These are phyloP conservation scores for Suillus paluster DNA, from an alignment of 768 basidiomycete species.

Conservation along the genomic window DNA sequence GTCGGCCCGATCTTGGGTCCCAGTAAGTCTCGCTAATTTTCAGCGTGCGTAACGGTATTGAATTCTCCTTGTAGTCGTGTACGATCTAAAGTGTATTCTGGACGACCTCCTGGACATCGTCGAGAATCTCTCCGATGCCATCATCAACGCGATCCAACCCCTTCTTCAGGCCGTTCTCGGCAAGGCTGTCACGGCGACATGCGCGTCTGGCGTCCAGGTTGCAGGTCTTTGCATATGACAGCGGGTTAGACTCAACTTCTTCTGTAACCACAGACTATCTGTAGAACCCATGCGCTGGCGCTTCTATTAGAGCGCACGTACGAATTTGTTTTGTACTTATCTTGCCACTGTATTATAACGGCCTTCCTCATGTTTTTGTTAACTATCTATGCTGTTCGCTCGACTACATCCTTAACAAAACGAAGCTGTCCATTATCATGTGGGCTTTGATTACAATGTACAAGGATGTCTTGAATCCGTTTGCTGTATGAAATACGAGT, in stretches of 20 bases:
- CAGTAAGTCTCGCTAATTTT: constrained; percentile 43
- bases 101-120: constrained; percentile 52
- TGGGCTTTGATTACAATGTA: neutral
- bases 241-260: constrained; percentile 32
- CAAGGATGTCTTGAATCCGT: neutral
- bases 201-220: constrained; percentile 25
- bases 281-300: constrained; percentile 29
- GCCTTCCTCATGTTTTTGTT: constrained; percentile 3
- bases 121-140: constrained; percentile 54
- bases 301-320: constrained; percentile 17
- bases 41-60: constrained; percentile 6
- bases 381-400: constrained; percentile 3
- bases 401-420: neutral
- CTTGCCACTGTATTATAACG: constrained; percentile 32
- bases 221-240: constrained; percentile 22
- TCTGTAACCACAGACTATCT: constrained; percentile 32
- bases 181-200: constrained; percentile 24
- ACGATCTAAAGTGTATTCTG: constrained; percentile 63
- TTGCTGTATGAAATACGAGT: neutral
- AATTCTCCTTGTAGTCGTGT: constrained; percentile 47
- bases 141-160: constrained; percentile 47
- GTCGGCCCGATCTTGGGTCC: constrained; percentile 58
- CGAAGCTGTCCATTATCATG: neutral
- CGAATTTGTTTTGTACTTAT: constrained; percentile 35
- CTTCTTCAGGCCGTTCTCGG: constrained; percentile 33